Evolutionary conservation across 1,139 yeast genomes (phyloP), one percentile per base, ranked within the genome.

Genomic region (Blastobotrys proliferans): DNA sequence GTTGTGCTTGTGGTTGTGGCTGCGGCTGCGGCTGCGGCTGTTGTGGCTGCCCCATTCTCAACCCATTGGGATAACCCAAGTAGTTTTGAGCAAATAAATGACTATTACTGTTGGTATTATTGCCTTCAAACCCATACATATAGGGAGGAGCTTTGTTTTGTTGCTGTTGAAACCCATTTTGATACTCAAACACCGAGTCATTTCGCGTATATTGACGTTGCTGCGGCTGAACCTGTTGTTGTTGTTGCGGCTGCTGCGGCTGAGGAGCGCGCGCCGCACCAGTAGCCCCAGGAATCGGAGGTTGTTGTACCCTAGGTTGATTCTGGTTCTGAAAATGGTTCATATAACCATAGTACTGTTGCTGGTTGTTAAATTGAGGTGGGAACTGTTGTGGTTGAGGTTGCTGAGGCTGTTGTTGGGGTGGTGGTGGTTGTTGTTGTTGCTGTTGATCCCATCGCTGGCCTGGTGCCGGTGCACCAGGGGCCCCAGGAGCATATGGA

Each of bases 401-500:
- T 16, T 18, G 13, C 14, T 34, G 37, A 4, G 10, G 25, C 18
- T 22, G 29, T 24, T 4, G 19, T 21, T 4, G 32, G 17, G 16
- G 32, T 17, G 16, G 39, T 18, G 3, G 32, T 10, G n/a, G 29
- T 9, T 16, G 21, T 25, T 20, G 38, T 6, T 26, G 32, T n/a
- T 26, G 39, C 13, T 25, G 41, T 16, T 38, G 44, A 13, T 26
- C 46, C 18, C 35, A 43, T 26, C 40, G 52, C 31, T 32, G 46
- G 29, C 42, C 51, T 28, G 42, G 50, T 36, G 41, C 51, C 20
- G 44, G 45, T 28, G 38, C 50, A 21, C 35, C 39, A 19, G 40
- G 38, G 51, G 38, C 26, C 17, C 10, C 26, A 24, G 26, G 26
- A 24, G n/a, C n/a, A n/a, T n/a, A n/a, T n/a, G n/a, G n/a, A n/a